phyloP scores from a whole-genome alignment of 202 grass and related monocot genomes.

The Brachypodium distachyon region DNA sequence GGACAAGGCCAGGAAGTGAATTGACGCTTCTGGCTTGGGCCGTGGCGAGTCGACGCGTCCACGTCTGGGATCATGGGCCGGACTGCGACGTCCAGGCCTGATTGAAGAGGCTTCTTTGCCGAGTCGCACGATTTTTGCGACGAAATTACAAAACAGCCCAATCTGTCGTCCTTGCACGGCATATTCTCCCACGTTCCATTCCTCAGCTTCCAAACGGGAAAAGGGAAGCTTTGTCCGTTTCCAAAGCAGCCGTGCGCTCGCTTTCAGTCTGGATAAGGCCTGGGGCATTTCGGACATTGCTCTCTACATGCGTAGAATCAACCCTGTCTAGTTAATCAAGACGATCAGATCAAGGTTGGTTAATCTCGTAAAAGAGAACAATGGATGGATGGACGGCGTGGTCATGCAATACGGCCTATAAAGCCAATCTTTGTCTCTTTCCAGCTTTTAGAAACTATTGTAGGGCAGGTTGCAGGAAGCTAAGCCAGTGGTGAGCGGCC shows the following conservation, averaged over 20 bases:
- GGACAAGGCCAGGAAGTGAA: background rate
- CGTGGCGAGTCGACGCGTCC: slow-evolving; percentile 26
- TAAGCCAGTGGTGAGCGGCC: too few species aligned
- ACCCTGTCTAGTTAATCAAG: slow-evolving; percentile 17
- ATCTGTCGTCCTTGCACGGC: background rate
- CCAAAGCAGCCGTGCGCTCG: background rate
- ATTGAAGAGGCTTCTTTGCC: too few species aligned
- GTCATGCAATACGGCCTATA: background rate
- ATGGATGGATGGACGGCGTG: slow-evolving; percentile 26
- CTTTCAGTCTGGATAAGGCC: too few species aligned
- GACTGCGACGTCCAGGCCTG: too few species aligned
- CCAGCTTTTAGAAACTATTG: slow-evolving; percentile 1
- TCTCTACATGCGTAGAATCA: slow-evolving; percentile 1
- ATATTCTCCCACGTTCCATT: background rate
- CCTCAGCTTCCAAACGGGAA: background rate
- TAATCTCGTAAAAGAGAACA: slow-evolving; percentile 18
- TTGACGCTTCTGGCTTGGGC: background rate
- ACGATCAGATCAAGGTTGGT: background rate
- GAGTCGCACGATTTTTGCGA: background rate
- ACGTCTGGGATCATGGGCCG: slow-evolving; percentile 9
- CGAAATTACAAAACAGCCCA: slow-evolving; percentile 1
- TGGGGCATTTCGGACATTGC: slow-evolving; percentile 16
- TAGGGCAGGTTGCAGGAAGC: background rate
- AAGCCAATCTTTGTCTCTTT: slow-evolving; percentile 46
- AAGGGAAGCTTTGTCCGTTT: background rate